phyloP scores from a whole-genome alignment of 306 rosid species.

The Cyamopsis tetragonoloba region DNA sequence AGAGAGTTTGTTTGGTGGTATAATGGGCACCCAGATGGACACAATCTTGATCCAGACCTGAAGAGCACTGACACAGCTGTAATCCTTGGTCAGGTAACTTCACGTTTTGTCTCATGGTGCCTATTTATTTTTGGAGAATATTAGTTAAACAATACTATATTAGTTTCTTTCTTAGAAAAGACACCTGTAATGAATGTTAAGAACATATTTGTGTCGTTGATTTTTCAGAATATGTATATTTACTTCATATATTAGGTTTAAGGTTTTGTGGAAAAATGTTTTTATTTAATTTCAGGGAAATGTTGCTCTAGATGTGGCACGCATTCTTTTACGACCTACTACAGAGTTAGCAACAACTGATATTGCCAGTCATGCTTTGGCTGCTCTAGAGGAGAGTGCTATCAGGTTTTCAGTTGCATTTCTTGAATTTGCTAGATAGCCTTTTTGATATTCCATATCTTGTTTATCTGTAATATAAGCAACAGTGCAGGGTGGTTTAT shows the following conservation, averaged over 20 bases:
- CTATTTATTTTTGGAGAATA: background rate
- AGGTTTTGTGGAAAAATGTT: conserved; percentile 6
- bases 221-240: background rate
- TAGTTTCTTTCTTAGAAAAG: background rate
- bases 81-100: conserved; percentile 86
- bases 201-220: background rate
- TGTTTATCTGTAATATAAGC: conserved; percentile 14
- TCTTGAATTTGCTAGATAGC: background rate
- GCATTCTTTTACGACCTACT: conserved; percentile 72
- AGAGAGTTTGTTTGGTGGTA: conserved; percentile 99
- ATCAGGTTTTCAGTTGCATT: conserved; percentile 54
- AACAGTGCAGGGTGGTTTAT: conserved; percentile 66
- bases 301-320: conserved; percentile 93
- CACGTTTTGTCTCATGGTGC: background rate
- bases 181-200: background rate
- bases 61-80: conserved; percentile 80
- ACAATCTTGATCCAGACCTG: conserved; percentile 63
- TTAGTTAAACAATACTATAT: background rate
- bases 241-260: background rate
- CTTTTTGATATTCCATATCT: conserved; percentile 6
- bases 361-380: conserved; percentile 82
- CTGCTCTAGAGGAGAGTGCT: conserved; percentile 68
- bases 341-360: conserved; percentile 74
- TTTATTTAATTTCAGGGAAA: conserved; percentile 66
- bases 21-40: conserved; percentile 93